Base-by-base conservation (phyloP, 805 yeast species). In the Limtongia smithiae region DNA sequence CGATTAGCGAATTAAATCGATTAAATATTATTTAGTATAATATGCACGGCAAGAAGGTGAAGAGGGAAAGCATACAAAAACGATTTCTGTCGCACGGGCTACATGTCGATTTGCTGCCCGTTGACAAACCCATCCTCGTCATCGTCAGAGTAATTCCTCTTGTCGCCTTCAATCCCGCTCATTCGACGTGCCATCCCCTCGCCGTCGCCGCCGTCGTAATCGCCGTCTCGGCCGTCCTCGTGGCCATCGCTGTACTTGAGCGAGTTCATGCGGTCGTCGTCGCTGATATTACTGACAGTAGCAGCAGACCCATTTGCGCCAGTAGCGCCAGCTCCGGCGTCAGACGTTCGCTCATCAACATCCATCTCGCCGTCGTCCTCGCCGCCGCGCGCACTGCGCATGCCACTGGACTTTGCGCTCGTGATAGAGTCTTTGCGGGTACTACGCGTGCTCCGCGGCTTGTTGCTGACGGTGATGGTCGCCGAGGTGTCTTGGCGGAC, bases 21-120 rank as follows among this genome's bases (percentile, higher is more conserved):
- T n/a, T n/a, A n/a, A n/a, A n/a, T n/a, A n/a, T n/a, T n/a, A n/a
- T n/a, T n/a, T n/a, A n/a, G n/a, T n/a, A n/a, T n/a, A n/a, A n/a
- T n/a, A n/a, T n/a, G n/a, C n/a, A n/a, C n/a, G n/a, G n/a, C n/a
- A n/a, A n/a, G n/a, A n/a, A n/a, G n/a, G n/a, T n/a, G n/a, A n/a
- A n/a, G n/a, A n/a, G n/a, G n/a, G n/a, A n/a, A 24, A 36, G n/a
- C 20, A 21, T 8, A 11, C 28, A 21, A 36, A n/a, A 21, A 8
- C 6, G 39, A n/a, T 7, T 8, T 8, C 24, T 24, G 17, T 24
- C 25, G 5, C 24, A 21, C 25, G 28, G 17, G 7, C 65, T 64
- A 86, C 59, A 88, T 74, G 66, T 88, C 96, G 65, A 88, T 87
- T 59, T 65, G 65, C 48, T 86, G 83, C 20, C 96, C 96, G 65